Evolutionary conservation across 2,329 filamentous ascomycete species (phyloP), one percentile per base, ranked within the genome.

Genomic region (Arthrobotrys sphaeroides): DNA sequence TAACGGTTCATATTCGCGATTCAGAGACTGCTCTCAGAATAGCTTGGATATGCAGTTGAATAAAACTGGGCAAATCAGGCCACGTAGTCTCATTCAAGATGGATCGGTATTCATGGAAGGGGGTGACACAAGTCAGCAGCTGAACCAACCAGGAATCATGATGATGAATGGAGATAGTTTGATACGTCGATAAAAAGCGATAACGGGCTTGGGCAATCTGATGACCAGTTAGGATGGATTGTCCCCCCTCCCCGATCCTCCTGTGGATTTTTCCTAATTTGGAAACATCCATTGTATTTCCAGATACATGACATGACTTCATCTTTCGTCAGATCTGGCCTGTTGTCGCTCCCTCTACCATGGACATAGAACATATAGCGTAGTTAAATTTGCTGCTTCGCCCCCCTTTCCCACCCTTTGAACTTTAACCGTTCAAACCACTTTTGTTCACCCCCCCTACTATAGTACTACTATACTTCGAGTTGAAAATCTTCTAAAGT

Each of bases 11-110:
- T 74, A 55, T 47, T 12, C 62, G 40, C 16, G 53, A 2, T 74
- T 74, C 26, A 38, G 18, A 31, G 62, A 47, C 7, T 74, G 70
- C 49, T 67, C 55, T 7, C 45, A 62, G 1, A 45, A 38, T 9
- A 38, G 33, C 26, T 22, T 67, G 7, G 3, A 62, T 22, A 47
- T 0, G 7, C 33, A 59, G 22, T 1, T 68, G 1, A 53, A 64
- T 26, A 18, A 4, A 4, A 40, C 55, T 36, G 31, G 42, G 9
- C 24, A 6, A 9, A 38, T 57, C n/a, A 45, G 13, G 5, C 33
- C 16, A 42, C 51, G 51, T 20, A 68, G 42, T 31, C 24, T 59
- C 10, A 2, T 60, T 9, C n/a, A 20, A 1, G 40, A 24, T 13
- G 38, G 24, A 12, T 16, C 62, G 4, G 36, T 67, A 1, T 4